Conservation (phyloP, 495 filamentous ascomycete species). For the Podospora didyma region DNA sequence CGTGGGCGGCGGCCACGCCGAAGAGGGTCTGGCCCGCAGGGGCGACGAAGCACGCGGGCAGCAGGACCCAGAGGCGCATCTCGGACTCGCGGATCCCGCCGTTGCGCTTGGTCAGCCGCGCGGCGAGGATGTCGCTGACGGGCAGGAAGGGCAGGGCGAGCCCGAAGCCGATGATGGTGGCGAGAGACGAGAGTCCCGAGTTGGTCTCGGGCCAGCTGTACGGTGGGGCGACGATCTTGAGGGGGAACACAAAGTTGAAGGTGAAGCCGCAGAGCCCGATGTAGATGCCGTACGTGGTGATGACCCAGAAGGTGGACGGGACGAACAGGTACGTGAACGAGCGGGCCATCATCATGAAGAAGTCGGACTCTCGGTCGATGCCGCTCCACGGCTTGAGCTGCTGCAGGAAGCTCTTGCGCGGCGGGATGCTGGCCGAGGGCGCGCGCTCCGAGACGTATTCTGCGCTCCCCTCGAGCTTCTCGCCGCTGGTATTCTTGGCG, state of each 20-base stretch:
- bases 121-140: conserved; percentile 56
- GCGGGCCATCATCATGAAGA: conserved; percentile 47
- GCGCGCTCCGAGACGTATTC: not conserved
- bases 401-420: conserved; percentile 37
- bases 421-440: conserved; percentile 10
- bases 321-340: conserved; percentile 53
- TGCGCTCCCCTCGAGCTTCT: not conserved
- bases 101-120: conserved; percentile 53
- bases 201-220: conserved; percentile 43
- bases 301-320: conserved; percentile 54
- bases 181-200: conserved; percentile 56
- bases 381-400: conserved; percentile 40
- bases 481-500: not conserved
- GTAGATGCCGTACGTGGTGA: conserved; percentile 41
- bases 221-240: conserved; percentile 53
- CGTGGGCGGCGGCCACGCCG: conserved; percentile 55
- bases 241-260: conserved; percentile 52
- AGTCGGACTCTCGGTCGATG: conserved; percentile 39
- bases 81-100: conserved; percentile 64
- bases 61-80: conserved; percentile 61
- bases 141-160: conserved; percentile 44
- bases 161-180: conserved; percentile 48
- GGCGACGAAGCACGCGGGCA: conserved; percentile 55
- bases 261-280: conserved; percentile 33
- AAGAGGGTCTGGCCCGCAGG: conserved; percentile 59